phyloP scores from a whole-genome alignment of 78 protist genomes.

The Dictyostelium citrinum region DNA sequence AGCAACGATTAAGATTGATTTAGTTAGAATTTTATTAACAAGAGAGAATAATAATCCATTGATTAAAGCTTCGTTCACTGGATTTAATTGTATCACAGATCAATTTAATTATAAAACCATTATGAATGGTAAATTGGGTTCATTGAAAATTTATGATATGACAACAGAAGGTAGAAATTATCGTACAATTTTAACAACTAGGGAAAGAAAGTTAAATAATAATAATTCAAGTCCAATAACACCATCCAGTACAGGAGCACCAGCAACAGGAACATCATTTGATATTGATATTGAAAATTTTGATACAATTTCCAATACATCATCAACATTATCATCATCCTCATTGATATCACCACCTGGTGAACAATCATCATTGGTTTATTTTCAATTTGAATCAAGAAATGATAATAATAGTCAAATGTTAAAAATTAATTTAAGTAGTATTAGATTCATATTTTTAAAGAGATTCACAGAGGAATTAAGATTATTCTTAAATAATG shows the following conservation, averaged over 20 bases:
- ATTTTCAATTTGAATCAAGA: conserved; percentile 49
- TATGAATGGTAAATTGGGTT: conserved; percentile 21
- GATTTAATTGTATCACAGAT: neutral
- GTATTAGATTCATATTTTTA: conserved; percentile 49
- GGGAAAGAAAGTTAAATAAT: conserved; percentile 20
- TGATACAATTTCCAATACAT: neutral
- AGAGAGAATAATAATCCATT: conserved; percentile 46
- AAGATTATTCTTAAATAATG: conserved; percentile 16
- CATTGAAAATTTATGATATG: conserved; percentile 42
- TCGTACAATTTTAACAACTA: conserved; percentile 55
- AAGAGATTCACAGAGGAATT: conserved; percentile 49
- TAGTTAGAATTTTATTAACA: conserved; percentile 54
- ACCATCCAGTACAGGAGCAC: neutral
- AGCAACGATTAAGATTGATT: neutral
- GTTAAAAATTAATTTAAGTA: conserved; percentile 3
- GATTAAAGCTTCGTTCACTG: conserved; percentile 39
- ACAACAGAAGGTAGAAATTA: conserved; percentile 71
- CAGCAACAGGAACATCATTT: neutral
- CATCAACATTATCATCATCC: neutral
- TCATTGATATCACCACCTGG: neutral
- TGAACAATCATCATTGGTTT: neutral
- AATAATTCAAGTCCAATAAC: neutral
- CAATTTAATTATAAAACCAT: neutral
- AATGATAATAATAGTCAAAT: conserved; percentile 7
- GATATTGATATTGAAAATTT: neutral